Conservation (phyloP, 2,329 filamentous ascomycete genomes). For the Clonostachys byssicola region DNA sequence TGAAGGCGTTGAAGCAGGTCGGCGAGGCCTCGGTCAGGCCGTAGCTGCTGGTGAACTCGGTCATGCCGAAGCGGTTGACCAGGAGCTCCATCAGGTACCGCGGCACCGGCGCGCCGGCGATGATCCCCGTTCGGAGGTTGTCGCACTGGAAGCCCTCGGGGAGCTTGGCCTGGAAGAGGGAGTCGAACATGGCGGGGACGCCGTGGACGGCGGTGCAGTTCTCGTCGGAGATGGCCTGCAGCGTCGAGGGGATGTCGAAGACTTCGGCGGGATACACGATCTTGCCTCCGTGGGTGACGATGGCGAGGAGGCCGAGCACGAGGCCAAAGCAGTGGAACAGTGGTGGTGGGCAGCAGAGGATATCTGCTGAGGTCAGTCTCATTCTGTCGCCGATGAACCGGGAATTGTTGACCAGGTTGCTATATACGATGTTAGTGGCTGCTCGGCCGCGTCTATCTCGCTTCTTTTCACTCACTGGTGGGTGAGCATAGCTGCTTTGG, state of each 20-base stretch:
- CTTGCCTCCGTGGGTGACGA: slow-evolving; percentile 70
- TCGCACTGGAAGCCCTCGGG: slow-evolving; percentile 36
- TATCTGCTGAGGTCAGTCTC: slow-evolving; percentile 60
- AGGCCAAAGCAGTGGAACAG: slow-evolving; percentile 86
- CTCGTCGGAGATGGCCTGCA: slow-evolving; percentile 63
- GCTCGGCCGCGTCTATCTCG: not conserved
- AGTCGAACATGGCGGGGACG: slow-evolving; percentile 82
- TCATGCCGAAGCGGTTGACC: slow-evolving; percentile 69
- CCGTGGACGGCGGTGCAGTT: slow-evolving; percentile 73
- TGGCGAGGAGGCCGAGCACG: slow-evolving; percentile 69
- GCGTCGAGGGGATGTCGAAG: slow-evolving; percentile 64
- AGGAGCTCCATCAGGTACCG: slow-evolving; percentile 71
- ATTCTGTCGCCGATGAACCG: slow-evolving; percentile 72
- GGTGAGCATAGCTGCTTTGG: slow-evolving; percentile 72
- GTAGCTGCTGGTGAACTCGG: slow-evolving; percentile 67
- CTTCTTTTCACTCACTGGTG: slow-evolving; percentile 48
- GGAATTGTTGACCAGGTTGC: slow-evolving; percentile 60
- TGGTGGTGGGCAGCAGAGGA: slow-evolving; percentile 77
- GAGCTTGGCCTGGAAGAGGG: slow-evolving; percentile 44
- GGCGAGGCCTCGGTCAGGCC: slow-evolving; percentile 75
- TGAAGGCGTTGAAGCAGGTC: slow-evolving; percentile 77
- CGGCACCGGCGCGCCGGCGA: slow-evolving; percentile 75
- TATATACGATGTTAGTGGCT: slow-evolving; percentile 15
- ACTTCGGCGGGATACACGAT: slow-evolving; percentile 73
- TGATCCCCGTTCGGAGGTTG: slow-evolving; percentile 68